These are phyloP conservation scores for Geoglossum cookeanum DNA, from an alignment of 2,329 filamentous ascomycete species.

Conservation along the genomic window DNA sequence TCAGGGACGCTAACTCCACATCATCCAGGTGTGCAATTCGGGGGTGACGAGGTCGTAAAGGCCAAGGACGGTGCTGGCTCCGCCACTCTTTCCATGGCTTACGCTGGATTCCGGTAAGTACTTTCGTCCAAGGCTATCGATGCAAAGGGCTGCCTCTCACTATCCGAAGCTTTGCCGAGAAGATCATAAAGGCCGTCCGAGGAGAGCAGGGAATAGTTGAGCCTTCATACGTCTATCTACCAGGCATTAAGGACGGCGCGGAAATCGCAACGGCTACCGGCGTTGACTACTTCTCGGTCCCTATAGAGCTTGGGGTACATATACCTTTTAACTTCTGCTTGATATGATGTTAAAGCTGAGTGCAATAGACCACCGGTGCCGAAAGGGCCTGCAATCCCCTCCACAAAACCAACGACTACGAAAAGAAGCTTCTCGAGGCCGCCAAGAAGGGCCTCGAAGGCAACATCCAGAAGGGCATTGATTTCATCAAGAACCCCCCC, in stretches of 20 bases:
- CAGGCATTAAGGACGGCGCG: conserved; percentile 72
- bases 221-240: conserved; percentile 89
- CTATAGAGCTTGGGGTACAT: conserved; percentile 85
- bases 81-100: conserved; percentile 86
- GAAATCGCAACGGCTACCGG: conserved; percentile 70
- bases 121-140: background rate
- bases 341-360: background rate
- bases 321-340: background rate
- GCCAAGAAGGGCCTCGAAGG: conserved; percentile 62
- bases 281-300: conserved; percentile 85
- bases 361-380: conserved; percentile 33
- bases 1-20: background rate
- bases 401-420: conserved; percentile 57
- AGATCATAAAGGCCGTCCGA: conserved; percentile 70
- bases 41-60: conserved; percentile 91
- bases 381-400: conserved; percentile 75
- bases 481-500: conserved; percentile 72
- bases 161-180: conserved; percentile 62
- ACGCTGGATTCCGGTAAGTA: conserved; percentile 72
- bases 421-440: conserved; percentile 70
- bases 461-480: conserved; percentile 88
- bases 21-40: conserved; percentile 61
- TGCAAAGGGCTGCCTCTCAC: conserved; percentile 6
- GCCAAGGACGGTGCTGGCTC: conserved; percentile 85
- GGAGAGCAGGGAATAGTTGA: conserved; percentile 88